Percentiles rank a stretch among this genome's conserved stretches.
Evolutionary conservation across 116 monocot genomes (phyloP).

Genomic region (Posidonia oceanica): DNA sequence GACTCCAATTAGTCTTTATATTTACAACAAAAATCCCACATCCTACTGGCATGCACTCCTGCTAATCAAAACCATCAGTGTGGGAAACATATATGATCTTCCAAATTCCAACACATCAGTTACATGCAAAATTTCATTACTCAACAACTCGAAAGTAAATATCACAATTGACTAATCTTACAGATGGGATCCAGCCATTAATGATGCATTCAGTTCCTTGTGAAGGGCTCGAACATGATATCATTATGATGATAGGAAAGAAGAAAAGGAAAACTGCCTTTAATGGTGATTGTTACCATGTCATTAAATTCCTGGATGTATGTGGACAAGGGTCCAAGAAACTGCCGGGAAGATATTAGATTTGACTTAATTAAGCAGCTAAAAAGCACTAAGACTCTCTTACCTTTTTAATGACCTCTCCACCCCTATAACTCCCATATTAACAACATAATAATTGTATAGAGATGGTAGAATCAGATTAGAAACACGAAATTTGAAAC

Average conservation of each 20-base stretch:
- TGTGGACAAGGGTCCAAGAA: background rate
- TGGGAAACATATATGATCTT: slow-evolving; percentile 1
- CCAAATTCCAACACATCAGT: background rate
- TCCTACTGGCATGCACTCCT: background rate
- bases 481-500: background rate
- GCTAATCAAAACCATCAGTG: background rate
- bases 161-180: no score
- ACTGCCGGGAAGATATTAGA: background rate
- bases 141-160: no score
- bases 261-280: background rate
- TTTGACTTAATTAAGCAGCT: background rate
- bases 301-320: background rate
- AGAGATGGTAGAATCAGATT: no score
- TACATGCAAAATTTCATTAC: no score
- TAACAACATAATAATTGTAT: background rate
- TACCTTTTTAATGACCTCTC: background rate
- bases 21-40: background rate
- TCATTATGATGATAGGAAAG: background rate
- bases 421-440: background rate
- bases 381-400: background rate
- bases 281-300: background rate
- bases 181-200: no score
- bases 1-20: background rate
- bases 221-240: no score
- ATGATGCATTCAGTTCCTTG: no score